phyloP scores from a whole-genome alignment of 345 rosid genomes.

The Carallia brachiata region DNA sequence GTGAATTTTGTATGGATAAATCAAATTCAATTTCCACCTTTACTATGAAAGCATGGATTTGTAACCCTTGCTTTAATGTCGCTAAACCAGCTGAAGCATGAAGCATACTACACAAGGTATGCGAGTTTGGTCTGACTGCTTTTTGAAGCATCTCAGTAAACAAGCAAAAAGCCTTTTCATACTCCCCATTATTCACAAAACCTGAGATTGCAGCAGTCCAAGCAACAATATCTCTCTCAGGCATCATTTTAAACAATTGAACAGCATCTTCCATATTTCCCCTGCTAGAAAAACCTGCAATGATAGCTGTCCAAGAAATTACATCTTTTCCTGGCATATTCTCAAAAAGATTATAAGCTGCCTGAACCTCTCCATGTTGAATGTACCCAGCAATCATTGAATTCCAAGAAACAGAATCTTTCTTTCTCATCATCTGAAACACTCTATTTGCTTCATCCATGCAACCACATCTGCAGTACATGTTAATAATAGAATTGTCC shows the following conservation, averaged over 20 bases:
- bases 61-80: slow-evolving; percentile 50
- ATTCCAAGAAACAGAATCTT: slow-evolving; percentile 73
- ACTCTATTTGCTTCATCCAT: slow-evolving; percentile 41
- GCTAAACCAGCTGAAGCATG: slow-evolving; percentile 74
- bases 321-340: slow-evolving; percentile 63
- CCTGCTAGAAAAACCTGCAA: slow-evolving; percentile 46
- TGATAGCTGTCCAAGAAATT: slow-evolving; percentile 79
- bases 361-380: slow-evolving; percentile 38
- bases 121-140: slow-evolving; percentile 47
- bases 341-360: slow-evolving; percentile 56
- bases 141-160: slow-evolving; percentile 52
- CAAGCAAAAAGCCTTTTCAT: slow-evolving; percentile 55
- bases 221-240: slow-evolving; percentile 59
- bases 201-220: slow-evolving; percentile 81
- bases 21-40: slow-evolving; percentile 47
- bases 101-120: slow-evolving; percentile 60
- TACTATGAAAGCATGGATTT: slow-evolving; percentile 52
- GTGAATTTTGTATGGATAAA: slow-evolving; percentile 58
- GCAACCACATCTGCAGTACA: slow-evolving; percentile 61
- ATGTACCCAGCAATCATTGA: slow-evolving; percentile 60
- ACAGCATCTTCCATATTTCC: slow-evolving; percentile 46
- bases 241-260: slow-evolving; percentile 65
- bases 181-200: slow-evolving; percentile 52
- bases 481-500: slow-evolving; percentile 59
- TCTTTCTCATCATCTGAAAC: slow-evolving; percentile 42